phyloP scores from a whole-genome alignment of 1,139 yeast species.

The Blastobotrys proliferans region DNA sequence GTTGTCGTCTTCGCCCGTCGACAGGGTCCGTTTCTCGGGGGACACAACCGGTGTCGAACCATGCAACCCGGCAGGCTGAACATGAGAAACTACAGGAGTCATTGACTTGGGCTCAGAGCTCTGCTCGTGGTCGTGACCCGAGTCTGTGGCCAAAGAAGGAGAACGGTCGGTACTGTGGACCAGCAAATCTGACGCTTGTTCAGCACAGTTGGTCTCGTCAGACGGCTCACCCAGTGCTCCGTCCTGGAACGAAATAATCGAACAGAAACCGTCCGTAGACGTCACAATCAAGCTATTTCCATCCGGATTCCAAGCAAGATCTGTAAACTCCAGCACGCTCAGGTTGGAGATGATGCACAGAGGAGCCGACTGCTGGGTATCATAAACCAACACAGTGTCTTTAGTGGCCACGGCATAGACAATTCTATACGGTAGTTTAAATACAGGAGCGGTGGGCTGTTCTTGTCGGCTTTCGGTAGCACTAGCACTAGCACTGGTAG shows the following conservation, averaged over 20 bases:
- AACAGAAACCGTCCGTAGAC: constrained; percentile 95
- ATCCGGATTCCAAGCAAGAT: constrained; percentile 75
- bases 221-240: constrained; percentile 50
- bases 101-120: constrained; percentile 12
- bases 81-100: constrained; percentile 23
- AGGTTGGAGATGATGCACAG: constrained; percentile 71
- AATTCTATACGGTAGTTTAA: constrained; percentile 68
- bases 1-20: background rate
- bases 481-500: background rate
- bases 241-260: constrained; percentile 52
- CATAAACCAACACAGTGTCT: constrained; percentile 79
- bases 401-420: constrained; percentile 92
- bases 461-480: constrained; percentile 5
- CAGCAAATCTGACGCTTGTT: no score
- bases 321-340: constrained; percentile 87
- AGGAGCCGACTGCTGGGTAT: constrained; percentile 66
- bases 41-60: constrained; percentile 1
- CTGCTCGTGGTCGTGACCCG: no score
- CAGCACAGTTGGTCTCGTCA: constrained; percentile 12
- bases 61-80: constrained; percentile 19
- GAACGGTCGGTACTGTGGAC: no score
- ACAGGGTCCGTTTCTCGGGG: constrained; percentile 6
- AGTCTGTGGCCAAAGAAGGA: no score
- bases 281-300: constrained; percentile 70
- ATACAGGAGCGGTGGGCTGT: constrained; percentile 32